Evolutionary conservation across 768 basidiomycete species (phyloP).

Genomic region (Suillus americanus): DNA sequence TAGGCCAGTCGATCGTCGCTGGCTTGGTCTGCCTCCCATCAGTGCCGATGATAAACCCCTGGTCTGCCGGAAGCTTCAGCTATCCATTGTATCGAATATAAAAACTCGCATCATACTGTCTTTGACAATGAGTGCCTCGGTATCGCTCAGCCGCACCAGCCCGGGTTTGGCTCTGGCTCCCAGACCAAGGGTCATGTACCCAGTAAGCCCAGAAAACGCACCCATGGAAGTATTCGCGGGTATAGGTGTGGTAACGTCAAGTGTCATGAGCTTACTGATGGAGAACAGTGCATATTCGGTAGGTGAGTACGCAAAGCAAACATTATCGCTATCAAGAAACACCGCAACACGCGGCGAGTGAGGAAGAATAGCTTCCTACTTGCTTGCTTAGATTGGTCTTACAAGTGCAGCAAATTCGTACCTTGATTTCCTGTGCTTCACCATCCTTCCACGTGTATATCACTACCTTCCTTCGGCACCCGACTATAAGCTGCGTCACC

Average conservation of each 20-base stretch:
- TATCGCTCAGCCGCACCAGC: constrained; percentile 52
- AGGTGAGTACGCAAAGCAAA: constrained; percentile 79
- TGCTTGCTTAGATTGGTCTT: neutral
- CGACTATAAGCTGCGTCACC: constrained; percentile 78
- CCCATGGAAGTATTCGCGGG: constrained; percentile 52
- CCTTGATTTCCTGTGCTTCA: constrained; percentile 70
- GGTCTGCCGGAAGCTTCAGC: constrained; percentile 42
- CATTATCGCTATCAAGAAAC: constrained; percentile 61
- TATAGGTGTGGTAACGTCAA: constrained; percentile 53
- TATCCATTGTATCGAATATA: neutral
- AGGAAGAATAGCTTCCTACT: constrained; percentile 76
- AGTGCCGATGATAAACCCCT: constrained; percentile 62
- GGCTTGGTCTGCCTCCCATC: constrained; percentile 55
- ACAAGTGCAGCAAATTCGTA: constrained; percentile 30
- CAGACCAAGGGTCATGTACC: constrained; percentile 83
- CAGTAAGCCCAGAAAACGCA: constrained; percentile 76
- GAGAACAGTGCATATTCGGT: constrained; percentile 68
- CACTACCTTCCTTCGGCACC: constrained; percentile 82
- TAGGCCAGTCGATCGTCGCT: constrained; percentile 65
- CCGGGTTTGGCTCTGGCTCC: constrained; percentile 73
- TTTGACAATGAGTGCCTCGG: constrained; percentile 70
- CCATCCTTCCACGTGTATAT: constrained; percentile 88
- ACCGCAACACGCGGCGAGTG: constrained; percentile 88
- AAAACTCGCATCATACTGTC: constrained; percentile 59
- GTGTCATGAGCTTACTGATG: constrained; percentile 53